phyloP scores from a whole-genome alignment of 129 eudicot species.

The Escallonia herrerae region DNA sequence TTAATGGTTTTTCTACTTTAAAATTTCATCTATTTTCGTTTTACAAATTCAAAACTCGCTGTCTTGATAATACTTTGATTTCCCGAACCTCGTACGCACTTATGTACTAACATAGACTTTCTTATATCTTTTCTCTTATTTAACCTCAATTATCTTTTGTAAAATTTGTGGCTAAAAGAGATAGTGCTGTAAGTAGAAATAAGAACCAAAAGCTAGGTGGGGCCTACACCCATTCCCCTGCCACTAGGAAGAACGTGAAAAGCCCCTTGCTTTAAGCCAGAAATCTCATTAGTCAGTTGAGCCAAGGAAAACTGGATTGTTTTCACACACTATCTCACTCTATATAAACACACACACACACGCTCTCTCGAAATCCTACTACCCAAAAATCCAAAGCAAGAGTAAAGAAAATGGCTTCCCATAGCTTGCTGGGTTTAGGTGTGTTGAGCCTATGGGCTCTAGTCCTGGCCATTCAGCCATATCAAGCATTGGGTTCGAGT shows the following conservation, averaged over 20 bases:
- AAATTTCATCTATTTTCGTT: too few relatives aligned
- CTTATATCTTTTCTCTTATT: too few relatives aligned
- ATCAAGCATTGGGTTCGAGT: constrained; percentile 26
- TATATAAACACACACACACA: constrained; percentile 4
- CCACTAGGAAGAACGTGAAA: constrained; percentile 1
- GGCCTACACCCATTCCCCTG: constrained; percentile 13
- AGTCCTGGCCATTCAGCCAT: constrained; percentile 14
- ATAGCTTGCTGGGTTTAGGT: constrained; percentile 3
- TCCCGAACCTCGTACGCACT: too few relatives aligned
- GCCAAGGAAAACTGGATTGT: not conserved
- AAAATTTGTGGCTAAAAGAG: too few relatives aligned
- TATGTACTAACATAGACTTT: too few relatives aligned
- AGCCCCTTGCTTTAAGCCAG: not conserved
- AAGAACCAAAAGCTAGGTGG: constrained; percentile 3
- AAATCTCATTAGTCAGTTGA: constrained; percentile 6
- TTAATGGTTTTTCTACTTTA: too few relatives aligned
- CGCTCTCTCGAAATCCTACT: not conserved
- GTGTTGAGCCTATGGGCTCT: constrained; percentile 3
- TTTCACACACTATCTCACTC: not conserved
- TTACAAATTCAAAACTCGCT: too few relatives aligned
- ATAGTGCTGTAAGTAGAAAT: not conserved
- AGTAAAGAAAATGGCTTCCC: constrained; percentile 12
- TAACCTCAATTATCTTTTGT: too few relatives aligned
- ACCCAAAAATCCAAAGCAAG: not conserved
- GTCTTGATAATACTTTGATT: too few relatives aligned